A percentile compares a stretch with the other conserved stretches of the same genome.
Conservation (phyloP, 805 yeast genomes). For the Kuraishia floccosa region DNA sequence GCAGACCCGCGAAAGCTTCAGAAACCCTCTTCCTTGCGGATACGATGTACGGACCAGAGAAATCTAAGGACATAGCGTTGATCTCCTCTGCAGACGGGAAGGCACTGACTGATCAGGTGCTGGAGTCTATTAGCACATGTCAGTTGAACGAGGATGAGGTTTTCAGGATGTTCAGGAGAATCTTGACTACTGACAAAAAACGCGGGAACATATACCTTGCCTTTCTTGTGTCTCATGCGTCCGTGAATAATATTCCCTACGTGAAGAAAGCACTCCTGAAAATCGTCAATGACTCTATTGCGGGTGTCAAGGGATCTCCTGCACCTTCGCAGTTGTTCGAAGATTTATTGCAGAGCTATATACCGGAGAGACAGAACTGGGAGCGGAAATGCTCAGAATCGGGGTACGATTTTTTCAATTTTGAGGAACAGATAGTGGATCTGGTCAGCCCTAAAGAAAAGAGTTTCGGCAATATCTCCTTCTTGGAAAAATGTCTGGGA, state of each 20-base stretch:
- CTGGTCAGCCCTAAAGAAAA: constrained; percentile 55
- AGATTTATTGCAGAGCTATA: constrained; percentile 31
- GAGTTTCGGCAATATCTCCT: constrained; percentile 41
- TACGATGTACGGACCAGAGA: constrained; percentile 45
- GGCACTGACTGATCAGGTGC: too few species aligned
- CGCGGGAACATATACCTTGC: constrained; percentile 46
- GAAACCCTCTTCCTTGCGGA: constrained; percentile 34
- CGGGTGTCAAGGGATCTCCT: constrained; percentile 26
- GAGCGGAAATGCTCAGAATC: constrained; percentile 28
- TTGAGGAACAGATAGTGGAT: constrained; percentile 49
- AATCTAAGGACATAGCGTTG: constrained; percentile 33
- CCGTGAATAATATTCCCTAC: constrained; percentile 33
- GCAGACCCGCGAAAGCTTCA: constrained; percentile 18
- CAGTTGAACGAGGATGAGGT: too few species aligned
- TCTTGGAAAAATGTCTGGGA: constrained; percentile 43
- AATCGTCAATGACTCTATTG: constrained; percentile 28
- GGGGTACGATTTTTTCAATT: constrained; percentile 35
- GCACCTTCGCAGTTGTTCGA: constrained; percentile 36
- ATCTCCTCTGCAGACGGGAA: too few species aligned
- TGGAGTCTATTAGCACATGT: too few species aligned
- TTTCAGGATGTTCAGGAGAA: too few species aligned
- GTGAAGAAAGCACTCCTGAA: constrained; percentile 41
- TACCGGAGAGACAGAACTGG: constrained; percentile 34
- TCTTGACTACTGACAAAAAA: constrained; percentile 47
- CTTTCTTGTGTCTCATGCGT: constrained; percentile 62